Percentiles rank a stretch among this genome's conserved stretches.
Evolutionary conservation across 2,329 filamentous ascomycete genomes (phyloP).

Genomic region (Neodidymelliopsis sp.): DNA sequence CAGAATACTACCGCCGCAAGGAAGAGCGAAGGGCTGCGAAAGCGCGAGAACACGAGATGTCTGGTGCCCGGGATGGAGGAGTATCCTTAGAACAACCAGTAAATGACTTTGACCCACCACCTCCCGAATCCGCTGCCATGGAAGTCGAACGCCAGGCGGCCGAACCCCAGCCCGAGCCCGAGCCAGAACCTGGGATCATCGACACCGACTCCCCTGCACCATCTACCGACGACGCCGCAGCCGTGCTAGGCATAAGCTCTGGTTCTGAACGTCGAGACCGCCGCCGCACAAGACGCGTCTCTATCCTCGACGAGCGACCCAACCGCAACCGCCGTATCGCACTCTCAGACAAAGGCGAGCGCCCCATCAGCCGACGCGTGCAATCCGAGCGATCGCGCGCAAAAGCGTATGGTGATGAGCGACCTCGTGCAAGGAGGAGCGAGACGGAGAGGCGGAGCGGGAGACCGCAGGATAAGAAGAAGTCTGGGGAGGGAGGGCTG

Average conservation of each 20-base stretch:
- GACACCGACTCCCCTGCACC: conserved; percentile 4
- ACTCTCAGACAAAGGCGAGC: conserved; percentile 37
- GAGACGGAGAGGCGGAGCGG: conserved; percentile 34
- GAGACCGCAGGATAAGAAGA: conserved; percentile 35
- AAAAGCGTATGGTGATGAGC: conserved; percentile 34
- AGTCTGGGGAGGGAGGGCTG: conserved; percentile 38
- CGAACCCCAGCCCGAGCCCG: conserved; percentile 14
- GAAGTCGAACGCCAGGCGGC: conserved; percentile 12
- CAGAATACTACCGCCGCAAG: conserved; percentile 41
- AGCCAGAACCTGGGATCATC: conserved; percentile 13
- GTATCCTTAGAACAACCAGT: conserved; percentile 24
- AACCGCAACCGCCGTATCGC: conserved; percentile 42
- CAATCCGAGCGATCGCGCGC: conserved; percentile 40
- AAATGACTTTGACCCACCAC: conserved; percentile 30
- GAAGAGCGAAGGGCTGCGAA: conserved; percentile 38
- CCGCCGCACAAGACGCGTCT: conserved; percentile 33
- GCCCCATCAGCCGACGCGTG: conserved; percentile 36
- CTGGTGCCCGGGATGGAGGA: conserved; percentile 35
- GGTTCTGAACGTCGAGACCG: conserved; percentile 41
- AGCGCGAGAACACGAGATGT: conserved; percentile 38
- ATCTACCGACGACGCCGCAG: conserved; percentile 37
- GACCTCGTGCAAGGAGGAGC: conserved; percentile 30
- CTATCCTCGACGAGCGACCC: conserved; percentile 38
- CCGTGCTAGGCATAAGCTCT: conserved; percentile 34
- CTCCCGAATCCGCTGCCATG: conserved; percentile 31